These are phyloP conservation scores for Eremothecium coryli DNA, from an alignment of 1,139 yeast species.

Conservation along the genomic window DNA sequence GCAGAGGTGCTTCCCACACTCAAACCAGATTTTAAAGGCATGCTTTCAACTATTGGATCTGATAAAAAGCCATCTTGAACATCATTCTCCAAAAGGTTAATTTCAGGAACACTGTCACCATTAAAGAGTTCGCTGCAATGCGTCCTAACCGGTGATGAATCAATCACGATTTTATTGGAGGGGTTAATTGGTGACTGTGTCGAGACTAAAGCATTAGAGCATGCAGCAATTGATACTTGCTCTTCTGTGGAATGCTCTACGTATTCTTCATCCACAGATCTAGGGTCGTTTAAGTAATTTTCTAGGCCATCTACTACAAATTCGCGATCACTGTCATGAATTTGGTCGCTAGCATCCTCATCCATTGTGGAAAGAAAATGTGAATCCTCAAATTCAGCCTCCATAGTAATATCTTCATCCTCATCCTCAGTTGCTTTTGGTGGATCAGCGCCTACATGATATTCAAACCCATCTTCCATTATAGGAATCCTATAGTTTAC, in stretches of 20 bases:
- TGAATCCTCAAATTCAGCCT: conserved; percentile 29
- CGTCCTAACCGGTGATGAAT: conserved; percentile 6
- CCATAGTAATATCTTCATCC: conserved; percentile 21
- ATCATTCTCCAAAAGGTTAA: conserved; percentile 7
- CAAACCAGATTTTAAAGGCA: not conserved
- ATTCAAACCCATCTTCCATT: conserved; percentile 26
- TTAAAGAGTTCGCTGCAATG: not conserved
- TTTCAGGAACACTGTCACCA: conserved; percentile 5
- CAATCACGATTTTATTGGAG: conserved; percentile 8
- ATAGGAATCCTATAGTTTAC: conserved; percentile 27
- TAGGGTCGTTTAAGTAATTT: conserved; percentile 12
- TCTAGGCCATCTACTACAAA: conserved; percentile 24
- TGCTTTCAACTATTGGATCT: conserved; percentile 5
- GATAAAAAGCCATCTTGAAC: conserved; percentile 8
- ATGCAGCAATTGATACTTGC: not conserved
- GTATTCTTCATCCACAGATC: conserved; percentile 11
- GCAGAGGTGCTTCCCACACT: not conserved
- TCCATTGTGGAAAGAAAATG: conserved; percentile 25
- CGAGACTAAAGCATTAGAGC: not conserved
- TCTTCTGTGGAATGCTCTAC: conserved; percentile 2
- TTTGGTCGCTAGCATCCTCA: conserved; percentile 17
- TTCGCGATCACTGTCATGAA: conserved; percentile 26
- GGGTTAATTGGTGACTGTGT: not conserved
- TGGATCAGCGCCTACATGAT: conserved; percentile 16
- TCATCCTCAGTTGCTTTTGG: conserved; percentile 6